phyloP scores from a whole-genome alignment of 306 rosid species.

The Cotoneaster glaucophyllus region DNA sequence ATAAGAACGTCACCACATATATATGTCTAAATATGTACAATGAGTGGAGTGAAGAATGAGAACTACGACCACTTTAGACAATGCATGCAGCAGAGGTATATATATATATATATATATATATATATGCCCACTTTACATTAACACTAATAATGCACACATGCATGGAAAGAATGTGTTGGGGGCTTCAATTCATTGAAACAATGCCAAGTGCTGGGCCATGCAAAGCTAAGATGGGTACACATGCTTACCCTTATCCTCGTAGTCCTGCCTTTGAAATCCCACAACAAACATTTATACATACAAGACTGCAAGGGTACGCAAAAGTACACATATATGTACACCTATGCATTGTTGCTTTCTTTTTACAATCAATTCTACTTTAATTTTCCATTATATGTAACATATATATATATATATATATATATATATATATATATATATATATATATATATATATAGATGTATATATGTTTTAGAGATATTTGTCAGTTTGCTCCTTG shows the following conservation, averaged over 20 bases:
- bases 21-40: too few species aligned
- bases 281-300: not conserved
- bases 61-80: not conserved
- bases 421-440: too few species aligned
- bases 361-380: not conserved
- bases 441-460: too few species aligned
- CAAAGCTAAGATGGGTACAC: not conserved
- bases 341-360: not conserved
- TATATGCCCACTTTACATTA: not conserved
- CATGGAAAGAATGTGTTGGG: not conserved
- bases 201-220: not conserved
- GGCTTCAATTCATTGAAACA: not conserved
- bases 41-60: not conserved
- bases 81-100: not conserved
- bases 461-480: too few species aligned
- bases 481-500: too few species aligned
- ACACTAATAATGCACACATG: not conserved
- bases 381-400: not conserved
- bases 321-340: conserved; percentile 3
- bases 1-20: too few species aligned
- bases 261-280: not conserved
- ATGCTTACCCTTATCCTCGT: not conserved
- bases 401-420: not conserved
- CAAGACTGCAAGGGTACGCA: not conserved
- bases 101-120: not conserved